Evolutionary conservation across 306 rosid species (phyloP), one percentile per base, ranked within the genome.

Genomic region (Dryas alaskensis): DNA sequence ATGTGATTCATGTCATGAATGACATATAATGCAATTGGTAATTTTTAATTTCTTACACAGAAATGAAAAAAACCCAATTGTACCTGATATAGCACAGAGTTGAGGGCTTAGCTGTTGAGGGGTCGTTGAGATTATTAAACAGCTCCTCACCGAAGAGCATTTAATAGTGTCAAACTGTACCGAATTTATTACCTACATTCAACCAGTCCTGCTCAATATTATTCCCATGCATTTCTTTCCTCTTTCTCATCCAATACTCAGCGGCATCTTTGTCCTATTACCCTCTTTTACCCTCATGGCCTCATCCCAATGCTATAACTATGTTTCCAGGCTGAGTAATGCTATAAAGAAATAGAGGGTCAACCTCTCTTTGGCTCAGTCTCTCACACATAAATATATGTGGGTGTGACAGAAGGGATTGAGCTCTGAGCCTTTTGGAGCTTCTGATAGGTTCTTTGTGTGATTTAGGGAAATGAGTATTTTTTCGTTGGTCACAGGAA

Each of bases 401-500:
- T 6, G 12, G 12, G 3, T 8, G 47, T 10, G 3, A 7, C 10
- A 4, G 12, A 60, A 37, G 43, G 10, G 6, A 7, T 3, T 4
- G 2, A 8, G n/a, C 7, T 42, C 62, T 5, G 53, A 4, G 61
- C 62, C 3, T 51, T 11, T 17, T 19, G 62, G 40, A 25, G 16
- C 22, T 40, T 52, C 25, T 52, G 31, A 16, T 46, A 22, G 55
- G n/a, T 7, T 19, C 16, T 46, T 55, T 65, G 8, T 5, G 10
- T 13, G 8, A 40, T 57, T 49, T 70, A n/a, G 19, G 60, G 42
- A 42, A 37, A 87, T 81, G 84, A 78, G 87, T 0, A 79, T 89
- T 53, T 67, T 91, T 46, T 84, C 99, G 0, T 73, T 87, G 74
- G 45, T 87, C 0, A 92, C 97, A 0, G 99, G 97, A 70, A 78